phyloP scores from a whole-genome alignment of 2,329 filamentous ascomycete species.

The Ophiocordyceps camponoti-floridani region DNA sequence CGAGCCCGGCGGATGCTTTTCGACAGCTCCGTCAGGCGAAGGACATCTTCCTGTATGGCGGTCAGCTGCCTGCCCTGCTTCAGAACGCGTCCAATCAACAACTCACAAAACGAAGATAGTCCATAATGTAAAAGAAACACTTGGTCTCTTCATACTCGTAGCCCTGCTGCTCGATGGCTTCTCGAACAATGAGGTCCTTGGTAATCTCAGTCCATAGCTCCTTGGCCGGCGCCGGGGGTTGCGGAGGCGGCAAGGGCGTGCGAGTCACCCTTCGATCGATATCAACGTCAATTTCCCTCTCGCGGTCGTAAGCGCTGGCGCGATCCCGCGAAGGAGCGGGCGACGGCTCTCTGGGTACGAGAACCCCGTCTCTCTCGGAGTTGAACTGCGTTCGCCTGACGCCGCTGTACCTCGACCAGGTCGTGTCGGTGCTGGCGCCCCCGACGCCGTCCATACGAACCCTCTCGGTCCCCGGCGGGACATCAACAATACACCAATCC shows the following conservation, averaged over 20 bases:
- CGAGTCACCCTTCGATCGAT: constrained; percentile 30
- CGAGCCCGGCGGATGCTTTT: constrained; percentile 59
- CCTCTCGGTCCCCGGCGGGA: constrained; percentile 66
- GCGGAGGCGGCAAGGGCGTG: constrained; percentile 14
- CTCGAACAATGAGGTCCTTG: constrained; percentile 72
- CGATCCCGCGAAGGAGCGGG: constrained; percentile 14
- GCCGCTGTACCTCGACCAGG: constrained; percentile 65
- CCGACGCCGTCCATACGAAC: constrained; percentile 69
- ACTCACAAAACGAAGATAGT: constrained; percentile 75
- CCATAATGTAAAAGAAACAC: constrained; percentile 79
- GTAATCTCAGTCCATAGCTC: constrained; percentile 95
- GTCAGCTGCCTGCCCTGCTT: background rate
- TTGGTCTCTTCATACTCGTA: constrained; percentile 88
- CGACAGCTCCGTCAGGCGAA: constrained; percentile 64
- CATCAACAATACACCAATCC: constrained; percentile 68
- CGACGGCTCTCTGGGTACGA: constrained; percentile 10
- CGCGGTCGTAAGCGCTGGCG: constrained; percentile 26
- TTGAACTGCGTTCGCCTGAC: constrained; percentile 58
- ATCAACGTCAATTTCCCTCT: constrained; percentile 31
- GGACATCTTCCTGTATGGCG: constrained; percentile 61
- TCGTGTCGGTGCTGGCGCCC: constrained; percentile 57
- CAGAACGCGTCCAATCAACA: background rate
- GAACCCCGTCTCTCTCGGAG: constrained; percentile 40
- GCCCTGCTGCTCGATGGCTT: constrained; percentile 69
- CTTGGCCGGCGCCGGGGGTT: constrained; percentile 24